Evolutionary conservation across 768 basidiomycete species (phyloP), one percentile per base, ranked within the genome.

Genomic region (Tylopilus rubrobrunneus): DNA sequence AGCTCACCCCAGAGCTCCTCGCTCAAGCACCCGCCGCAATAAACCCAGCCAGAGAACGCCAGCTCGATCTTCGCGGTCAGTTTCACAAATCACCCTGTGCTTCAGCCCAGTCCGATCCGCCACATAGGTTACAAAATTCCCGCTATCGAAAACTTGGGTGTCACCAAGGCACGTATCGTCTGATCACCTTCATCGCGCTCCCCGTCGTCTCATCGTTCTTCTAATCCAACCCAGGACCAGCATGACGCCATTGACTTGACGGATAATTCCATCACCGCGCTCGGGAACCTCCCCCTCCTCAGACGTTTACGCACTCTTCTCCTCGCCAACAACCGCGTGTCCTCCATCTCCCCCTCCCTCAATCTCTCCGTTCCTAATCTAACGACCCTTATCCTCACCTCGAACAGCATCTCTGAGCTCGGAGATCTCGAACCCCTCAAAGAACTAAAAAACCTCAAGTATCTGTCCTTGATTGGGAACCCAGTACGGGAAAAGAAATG

Each of bases 101-200:
- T 21, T 27, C 21, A 36, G 29, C 27, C 14, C 53, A 28, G 27
- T 42, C 57, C 71, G 47, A 70, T 50, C 40, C 31, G 27, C 43
- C 49, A 60, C 64, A 61, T 71, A 94, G 92, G 92, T 53, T 88
- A 89, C 75, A 93, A 92, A 82, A 94, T 95, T 60, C 92, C 93
- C 50, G 83, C 89, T 52, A 96, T 96, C 68, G 93, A 96, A 86
- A 96, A 96, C 79, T 80, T 96, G 61, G 93, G 92, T 78, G 89
- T 94, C 58, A 92, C 92, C 70, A 86, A 79, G 79, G 90, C 85
- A 70, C 61, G 82, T 71, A 39, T 59, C 58, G 52, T 62, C 57
- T 45, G 55, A 54, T 64, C 64, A 49, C 21, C 40, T 34, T 47
- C 40, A 54, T 56, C 55, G 37, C 39, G 48, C 12, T 45, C 31